phyloP scores from a whole-genome alignment of 1,284 basidiomycete species.

The Fomitopsis pinicola region DNA sequence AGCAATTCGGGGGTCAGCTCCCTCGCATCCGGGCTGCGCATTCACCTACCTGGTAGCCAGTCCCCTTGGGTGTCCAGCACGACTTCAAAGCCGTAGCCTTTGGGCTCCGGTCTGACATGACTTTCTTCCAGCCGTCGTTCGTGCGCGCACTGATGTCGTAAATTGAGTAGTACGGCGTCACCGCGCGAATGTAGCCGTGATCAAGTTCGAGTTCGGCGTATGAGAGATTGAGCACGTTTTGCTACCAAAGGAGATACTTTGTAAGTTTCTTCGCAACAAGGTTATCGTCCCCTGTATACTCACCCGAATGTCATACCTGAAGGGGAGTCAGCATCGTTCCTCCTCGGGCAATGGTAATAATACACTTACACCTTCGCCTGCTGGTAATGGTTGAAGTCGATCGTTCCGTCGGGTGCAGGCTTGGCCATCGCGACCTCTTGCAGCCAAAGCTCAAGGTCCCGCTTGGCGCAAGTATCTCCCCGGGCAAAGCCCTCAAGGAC shows the following conservation, averaged over 20 bases:
- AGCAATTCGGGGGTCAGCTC: background rate
- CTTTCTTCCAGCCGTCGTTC: constrained; percentile 25
- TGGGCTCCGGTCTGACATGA: constrained; percentile 29
- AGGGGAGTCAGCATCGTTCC: background rate
- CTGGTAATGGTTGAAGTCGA: constrained; percentile 41
- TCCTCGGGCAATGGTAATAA: background rate
- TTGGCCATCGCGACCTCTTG: constrained; percentile 35
- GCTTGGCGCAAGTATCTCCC: constrained; percentile 40
- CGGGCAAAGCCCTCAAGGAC: constrained; percentile 42
- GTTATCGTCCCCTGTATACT: background rate
- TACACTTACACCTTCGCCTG: constrained; percentile 34
- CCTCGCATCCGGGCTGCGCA: too few relatives aligned
- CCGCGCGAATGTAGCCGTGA: constrained; percentile 38
- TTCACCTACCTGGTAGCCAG: constrained; percentile 24
- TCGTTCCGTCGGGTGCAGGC: constrained; percentile 32
- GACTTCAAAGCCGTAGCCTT: constrained; percentile 33
- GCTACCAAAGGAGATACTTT: constrained; percentile 21
- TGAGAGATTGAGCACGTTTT: constrained; percentile 40
- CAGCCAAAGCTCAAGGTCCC: constrained; percentile 37
- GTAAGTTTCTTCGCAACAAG: background rate
- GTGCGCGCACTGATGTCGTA: constrained; percentile 35
- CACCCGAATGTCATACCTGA: constrained; percentile 39
- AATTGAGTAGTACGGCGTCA: constrained; percentile 41
- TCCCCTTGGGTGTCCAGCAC: constrained; percentile 29
- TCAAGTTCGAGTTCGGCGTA: constrained; percentile 50